A percentile compares a stretch with the other conserved stretches of the same genome.
phyloP scores from a whole-genome alignment of 2,329 filamentous ascomycete genomes.

The Pleomassaria siparia region DNA sequence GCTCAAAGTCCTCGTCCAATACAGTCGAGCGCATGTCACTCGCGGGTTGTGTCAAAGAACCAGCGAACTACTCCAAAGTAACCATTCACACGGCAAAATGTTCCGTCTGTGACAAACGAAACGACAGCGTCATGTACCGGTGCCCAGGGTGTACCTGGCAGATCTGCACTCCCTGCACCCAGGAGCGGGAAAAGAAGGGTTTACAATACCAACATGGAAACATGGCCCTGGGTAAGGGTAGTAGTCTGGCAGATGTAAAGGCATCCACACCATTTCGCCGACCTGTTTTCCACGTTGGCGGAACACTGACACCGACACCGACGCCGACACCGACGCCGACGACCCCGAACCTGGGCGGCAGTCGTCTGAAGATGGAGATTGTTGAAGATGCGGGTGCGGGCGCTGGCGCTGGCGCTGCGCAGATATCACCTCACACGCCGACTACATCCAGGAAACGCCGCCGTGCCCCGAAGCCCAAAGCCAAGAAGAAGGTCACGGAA shows the following conservation, averaged over 20 bases:
- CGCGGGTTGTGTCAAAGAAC: conserved; percentile 23
- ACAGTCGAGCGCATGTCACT: too few relatives aligned
- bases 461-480: background rate
- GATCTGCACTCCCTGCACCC: conserved; percentile 32
- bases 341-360: background rate
- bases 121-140: conserved; percentile 31
- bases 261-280: background rate
- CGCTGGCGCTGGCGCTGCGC: background rate
- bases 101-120: conserved; percentile 37
- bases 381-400: background rate
- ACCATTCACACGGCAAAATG: conserved; percentile 42
- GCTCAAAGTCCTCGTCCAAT: too few relatives aligned
- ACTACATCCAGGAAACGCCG: background rate
- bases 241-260: too few relatives aligned
- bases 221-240: conserved; percentile 1
- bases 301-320: too few relatives aligned
- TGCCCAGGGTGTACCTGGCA: conserved; percentile 40
- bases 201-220: background rate
- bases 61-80: conserved; percentile 22
- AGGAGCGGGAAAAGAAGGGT: conserved; percentile 11
- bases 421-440: background rate
- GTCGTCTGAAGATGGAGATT: background rate
- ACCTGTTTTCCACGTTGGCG: background rate
- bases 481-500: conserved; percentile 1
- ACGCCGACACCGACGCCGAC: background rate